A percentile compares a stretch with the other conserved stretches of the same genome.
Conservation (phyloP, 2,329 filamentous ascomycete genomes). For the Raffaelea deltoideospora region DNA sequence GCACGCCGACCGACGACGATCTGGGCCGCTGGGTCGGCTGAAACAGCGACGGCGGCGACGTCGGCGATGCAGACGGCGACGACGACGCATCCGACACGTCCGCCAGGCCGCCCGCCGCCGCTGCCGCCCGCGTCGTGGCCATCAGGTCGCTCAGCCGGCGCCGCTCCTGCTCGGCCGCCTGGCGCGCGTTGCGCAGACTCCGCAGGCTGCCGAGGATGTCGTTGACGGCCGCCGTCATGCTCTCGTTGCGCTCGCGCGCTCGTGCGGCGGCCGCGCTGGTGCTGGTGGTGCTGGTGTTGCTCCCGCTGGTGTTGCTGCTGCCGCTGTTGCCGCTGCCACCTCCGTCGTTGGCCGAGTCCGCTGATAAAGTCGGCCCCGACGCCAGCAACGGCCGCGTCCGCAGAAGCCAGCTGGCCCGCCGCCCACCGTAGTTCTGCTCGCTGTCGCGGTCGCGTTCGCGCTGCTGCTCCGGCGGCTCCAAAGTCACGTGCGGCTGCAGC, state of each 20-base stretch:
- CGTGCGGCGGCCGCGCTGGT: constrained; percentile 13
- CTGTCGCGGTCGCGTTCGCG: not conserved
- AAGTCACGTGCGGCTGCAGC: no score
- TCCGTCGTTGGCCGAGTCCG: no score
- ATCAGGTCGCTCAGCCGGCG: constrained; percentile 1
- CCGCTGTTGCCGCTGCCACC: not conserved
- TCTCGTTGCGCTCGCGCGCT: constrained; percentile 19
- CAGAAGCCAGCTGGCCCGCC: not conserved
- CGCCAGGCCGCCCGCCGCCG: not conserved
- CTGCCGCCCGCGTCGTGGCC: constrained; percentile 1
- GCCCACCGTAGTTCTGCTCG: not conserved
- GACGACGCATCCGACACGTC: no score
- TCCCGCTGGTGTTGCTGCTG: not conserved
- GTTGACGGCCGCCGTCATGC: constrained; percentile 21
- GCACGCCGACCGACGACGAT: no score
- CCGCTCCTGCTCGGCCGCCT: constrained; percentile 6
- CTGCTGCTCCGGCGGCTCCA: not conserved
- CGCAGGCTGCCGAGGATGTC: constrained; percentile 23
- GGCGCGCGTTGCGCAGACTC: constrained; percentile 17
- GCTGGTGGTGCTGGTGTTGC: constrained; percentile 9
- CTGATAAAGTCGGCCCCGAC: no score
- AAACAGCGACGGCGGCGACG: no score
- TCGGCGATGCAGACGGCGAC: no score
- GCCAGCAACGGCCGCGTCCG: not conserved
- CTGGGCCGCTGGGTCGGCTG: no score